Percentiles rank a stretch among this genome's conserved stretches.
phyloP scores from a whole-genome alignment of 345 rosid species.

The Acer saccharum region DNA sequence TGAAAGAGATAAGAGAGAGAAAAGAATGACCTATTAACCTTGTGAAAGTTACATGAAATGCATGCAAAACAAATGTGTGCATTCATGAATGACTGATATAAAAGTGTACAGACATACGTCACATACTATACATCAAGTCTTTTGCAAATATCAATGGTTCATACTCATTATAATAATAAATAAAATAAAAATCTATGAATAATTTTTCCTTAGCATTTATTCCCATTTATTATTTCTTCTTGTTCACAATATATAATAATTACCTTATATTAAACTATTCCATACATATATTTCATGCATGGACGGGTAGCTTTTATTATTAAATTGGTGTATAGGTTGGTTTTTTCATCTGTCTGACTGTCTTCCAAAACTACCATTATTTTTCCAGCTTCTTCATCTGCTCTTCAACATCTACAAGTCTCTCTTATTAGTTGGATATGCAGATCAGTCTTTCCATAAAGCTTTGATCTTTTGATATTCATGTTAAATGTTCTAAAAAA shows the following conservation, averaged over 20 bases:
- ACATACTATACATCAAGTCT: not conserved
- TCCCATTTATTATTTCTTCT: no score
- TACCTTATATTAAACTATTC: not conserved
- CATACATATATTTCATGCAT: constrained; percentile 14
- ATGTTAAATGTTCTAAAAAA: constrained; percentile 10
- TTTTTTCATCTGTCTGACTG: constrained; percentile 14
- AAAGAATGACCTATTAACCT: not conserved
- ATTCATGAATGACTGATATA: constrained; percentile 33
- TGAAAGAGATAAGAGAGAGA: not conserved
- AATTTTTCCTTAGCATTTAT: not conserved
- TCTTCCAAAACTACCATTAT: constrained; percentile 36
- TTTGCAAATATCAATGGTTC: constrained; percentile 2
- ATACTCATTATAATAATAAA: not conserved
- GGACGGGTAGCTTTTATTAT: not conserved
- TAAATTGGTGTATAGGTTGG: not conserved
- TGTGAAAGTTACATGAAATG: constrained; percentile 23
- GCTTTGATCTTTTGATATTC: not conserved
- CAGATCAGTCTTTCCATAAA: constrained; percentile 4
- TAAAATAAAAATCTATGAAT: no score
- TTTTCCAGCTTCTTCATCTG: constrained; percentile 26
- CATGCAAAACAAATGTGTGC: constrained; percentile 10
- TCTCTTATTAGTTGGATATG: constrained; percentile 25
- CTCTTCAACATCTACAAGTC: constrained; percentile 60
- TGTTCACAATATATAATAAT: no score
- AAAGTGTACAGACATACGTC: not conserved